A percentile compares a stretch with the other conserved stretches of the same genome.
These are phyloP conservation scores for Hypocrella siamensis DNA, from an alignment of 2,329 filamentous ascomycete species.

Conservation along the genomic window DNA sequence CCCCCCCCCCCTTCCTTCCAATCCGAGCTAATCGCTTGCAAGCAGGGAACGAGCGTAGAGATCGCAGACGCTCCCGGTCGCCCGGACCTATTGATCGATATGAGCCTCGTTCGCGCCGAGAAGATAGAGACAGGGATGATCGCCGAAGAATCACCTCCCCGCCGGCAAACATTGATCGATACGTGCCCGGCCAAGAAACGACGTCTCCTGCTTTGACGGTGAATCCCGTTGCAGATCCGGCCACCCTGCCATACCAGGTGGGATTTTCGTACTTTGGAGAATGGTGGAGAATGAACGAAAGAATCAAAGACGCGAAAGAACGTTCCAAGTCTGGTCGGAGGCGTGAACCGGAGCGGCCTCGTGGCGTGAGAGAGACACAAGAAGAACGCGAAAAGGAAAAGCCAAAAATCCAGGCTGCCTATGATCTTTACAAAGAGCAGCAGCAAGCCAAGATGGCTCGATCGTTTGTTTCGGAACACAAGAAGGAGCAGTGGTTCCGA, in stretches of 20 bases:
- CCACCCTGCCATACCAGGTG: constrained; percentile 61
- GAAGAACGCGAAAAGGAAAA: constrained; percentile 71
- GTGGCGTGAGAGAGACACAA: constrained; percentile 47
- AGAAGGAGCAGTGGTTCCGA: constrained; percentile 94
- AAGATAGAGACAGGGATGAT: constrained; percentile 50
- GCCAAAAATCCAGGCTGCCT: constrained; percentile 57
- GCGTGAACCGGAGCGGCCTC: constrained; percentile 45
- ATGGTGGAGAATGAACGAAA: constrained; percentile 74
- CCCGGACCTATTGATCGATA: constrained; percentile 60
- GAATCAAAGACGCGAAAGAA: constrained; percentile 70
- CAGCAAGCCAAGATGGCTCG: constrained; percentile 68
- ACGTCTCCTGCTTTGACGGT: constrained; percentile 25
- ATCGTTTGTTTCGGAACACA: constrained; percentile 80
- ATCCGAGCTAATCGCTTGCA: neutral
- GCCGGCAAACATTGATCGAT: constrained; percentile 65
- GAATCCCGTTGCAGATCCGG: constrained; percentile 59
- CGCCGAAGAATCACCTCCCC: constrained; percentile 45
- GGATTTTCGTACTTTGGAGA: constrained; percentile 77
- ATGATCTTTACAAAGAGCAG: constrained; percentile 53
- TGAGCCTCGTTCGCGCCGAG: constrained; percentile 53
- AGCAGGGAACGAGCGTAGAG: constrained; percentile 42
- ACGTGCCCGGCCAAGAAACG: constrained; percentile 59
- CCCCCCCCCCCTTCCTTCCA: too few relatives aligned
- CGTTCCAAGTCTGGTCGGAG: constrained; percentile 53
- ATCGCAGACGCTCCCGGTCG: constrained; percentile 52